phyloP scores from a whole-genome alignment of 805 yeast species.

The Jamesozyma spencerorum region DNA sequence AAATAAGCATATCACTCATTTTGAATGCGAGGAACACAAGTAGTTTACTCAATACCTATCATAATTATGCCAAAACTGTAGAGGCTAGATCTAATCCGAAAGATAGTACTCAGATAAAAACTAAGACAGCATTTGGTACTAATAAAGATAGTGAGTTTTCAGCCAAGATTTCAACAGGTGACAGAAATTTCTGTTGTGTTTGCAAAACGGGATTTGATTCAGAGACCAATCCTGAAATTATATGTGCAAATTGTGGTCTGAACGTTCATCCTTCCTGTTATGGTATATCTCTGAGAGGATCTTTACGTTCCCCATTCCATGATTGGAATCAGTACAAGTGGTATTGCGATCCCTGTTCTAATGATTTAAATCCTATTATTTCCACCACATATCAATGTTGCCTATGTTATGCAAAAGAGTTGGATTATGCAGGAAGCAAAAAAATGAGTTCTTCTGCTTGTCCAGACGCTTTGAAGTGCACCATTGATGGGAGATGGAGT shows the following conservation, averaged over 20 bases:
- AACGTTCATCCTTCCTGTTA: slow-evolving; percentile 64
- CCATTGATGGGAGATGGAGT: slow-evolving; percentile 62
- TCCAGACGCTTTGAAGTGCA: slow-evolving; percentile 65
- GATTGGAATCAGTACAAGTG: slow-evolving; percentile 38
- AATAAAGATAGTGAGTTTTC: background rate
- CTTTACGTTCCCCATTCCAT: background rate
- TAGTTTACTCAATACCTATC: background rate
- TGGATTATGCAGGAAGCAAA: slow-evolving; percentile 38
- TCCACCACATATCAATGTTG: slow-evolving; percentile 53
- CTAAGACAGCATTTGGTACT: background rate
- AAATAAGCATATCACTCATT: background rate
- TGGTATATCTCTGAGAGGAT: slow-evolving; percentile 34
- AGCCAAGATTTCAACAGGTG: background rate
- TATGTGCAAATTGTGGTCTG: slow-evolving; percentile 60
- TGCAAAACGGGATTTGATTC: slow-evolving; percentile 35
- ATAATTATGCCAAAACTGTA: background rate
- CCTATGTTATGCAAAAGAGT: slow-evolving; percentile 52
- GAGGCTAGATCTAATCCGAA: no score
- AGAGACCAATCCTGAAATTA: slow-evolving; percentile 22
- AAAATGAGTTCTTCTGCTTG: slow-evolving; percentile 33
- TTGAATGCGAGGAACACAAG: background rate
- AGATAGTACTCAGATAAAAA: no score
- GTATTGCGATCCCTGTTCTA: slow-evolving; percentile 75
- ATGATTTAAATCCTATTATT: slow-evolving; percentile 52
- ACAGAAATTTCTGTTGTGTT: slow-evolving; percentile 42